These are phyloP conservation scores for Aspergillus saccharolyticus DNA, from an alignment of 495 filamentous ascomycete species.

Conservation along the genomic window DNA sequence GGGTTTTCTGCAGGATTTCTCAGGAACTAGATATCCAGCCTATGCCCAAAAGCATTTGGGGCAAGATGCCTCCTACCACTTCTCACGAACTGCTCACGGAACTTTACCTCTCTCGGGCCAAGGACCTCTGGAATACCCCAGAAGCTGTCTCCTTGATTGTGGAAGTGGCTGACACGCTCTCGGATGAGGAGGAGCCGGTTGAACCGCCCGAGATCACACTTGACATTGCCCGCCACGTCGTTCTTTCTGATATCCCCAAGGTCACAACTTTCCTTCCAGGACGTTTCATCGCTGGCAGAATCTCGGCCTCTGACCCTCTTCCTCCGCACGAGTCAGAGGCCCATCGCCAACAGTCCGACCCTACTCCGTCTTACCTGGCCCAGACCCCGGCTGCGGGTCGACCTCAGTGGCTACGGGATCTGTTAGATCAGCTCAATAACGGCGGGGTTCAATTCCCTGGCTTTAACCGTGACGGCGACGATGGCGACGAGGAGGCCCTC, in stretches of 20 bases:
- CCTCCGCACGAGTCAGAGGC: slow-evolving; percentile 44
- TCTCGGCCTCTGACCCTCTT: slow-evolving; percentile 43
- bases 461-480: slow-evolving; percentile 15
- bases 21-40: slow-evolving; percentile 68
- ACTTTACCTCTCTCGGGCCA: slow-evolving; percentile 73
- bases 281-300: slow-evolving; percentile 37
- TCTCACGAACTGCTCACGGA: slow-evolving; percentile 70
- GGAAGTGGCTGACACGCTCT: slow-evolving; percentile 59
- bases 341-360: slow-evolving; percentile 35
- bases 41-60: slow-evolving; percentile 76
- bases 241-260: slow-evolving; percentile 64
- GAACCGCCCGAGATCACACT: slow-evolving; percentile 49
- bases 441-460: slow-evolving; percentile 26
- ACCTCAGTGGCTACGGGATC: slow-evolving; percentile 41
- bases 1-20: slow-evolving; percentile 73
- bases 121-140: slow-evolving; percentile 87
- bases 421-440: slow-evolving; percentile 36
- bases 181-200: slow-evolving; percentile 31
- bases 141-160: slow-evolving; percentile 65
- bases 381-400: slow-evolving; percentile 30
- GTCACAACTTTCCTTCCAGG: slow-evolving; percentile 41
- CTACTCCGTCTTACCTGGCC: slow-evolving; percentile 32
- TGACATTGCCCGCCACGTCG: slow-evolving; percentile 71
- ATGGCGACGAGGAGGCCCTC: slow-evolving; percentile 17
- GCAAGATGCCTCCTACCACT: slow-evolving; percentile 58